Conservation (phyloP, 148 eudicot species). For the Rhododendron vialii region DNA sequence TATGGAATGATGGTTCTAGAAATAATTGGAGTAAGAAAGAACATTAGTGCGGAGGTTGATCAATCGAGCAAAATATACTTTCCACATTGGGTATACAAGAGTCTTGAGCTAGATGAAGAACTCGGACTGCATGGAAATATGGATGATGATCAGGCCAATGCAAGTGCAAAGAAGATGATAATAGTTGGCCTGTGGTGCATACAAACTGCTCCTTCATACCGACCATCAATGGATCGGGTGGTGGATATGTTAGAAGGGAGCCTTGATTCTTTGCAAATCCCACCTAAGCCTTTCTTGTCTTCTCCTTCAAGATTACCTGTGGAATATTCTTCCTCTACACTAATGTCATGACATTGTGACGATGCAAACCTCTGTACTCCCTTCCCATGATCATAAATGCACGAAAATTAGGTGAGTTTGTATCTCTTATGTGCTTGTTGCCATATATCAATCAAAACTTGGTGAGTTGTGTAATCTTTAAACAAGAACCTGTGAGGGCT, state of each 20-base stretch:
- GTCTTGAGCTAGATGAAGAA: not conserved
- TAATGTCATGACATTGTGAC: not conserved
- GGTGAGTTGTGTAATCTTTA: too few species aligned
- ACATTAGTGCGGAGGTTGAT: not conserved
- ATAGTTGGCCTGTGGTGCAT: not conserved
- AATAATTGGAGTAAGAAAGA: not conserved
- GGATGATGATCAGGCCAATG: not conserved
- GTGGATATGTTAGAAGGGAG: slow-evolving; percentile 2
- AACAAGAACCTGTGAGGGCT: too few species aligned
- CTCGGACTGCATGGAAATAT: not conserved
- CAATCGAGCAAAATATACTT: not conserved
- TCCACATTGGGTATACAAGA: not conserved
- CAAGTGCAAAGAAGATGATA: slow-evolving; percentile 1
- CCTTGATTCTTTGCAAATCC: not conserved
- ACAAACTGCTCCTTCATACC: not conserved
- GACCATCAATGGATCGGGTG: not conserved
- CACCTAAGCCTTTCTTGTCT: not conserved
- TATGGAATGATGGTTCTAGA: not conserved
- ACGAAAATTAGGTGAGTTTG: too few species aligned
- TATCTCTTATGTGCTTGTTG: too few species aligned
- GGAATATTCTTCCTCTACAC: not conserved
- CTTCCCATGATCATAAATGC: too few species aligned
- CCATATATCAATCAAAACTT: too few species aligned
- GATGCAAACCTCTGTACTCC: too few species aligned
- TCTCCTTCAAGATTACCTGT: too few species aligned